Evolutionary conservation across 1,139 yeast genomes (phyloP).

Genomic region (Candida sp.): DNA sequence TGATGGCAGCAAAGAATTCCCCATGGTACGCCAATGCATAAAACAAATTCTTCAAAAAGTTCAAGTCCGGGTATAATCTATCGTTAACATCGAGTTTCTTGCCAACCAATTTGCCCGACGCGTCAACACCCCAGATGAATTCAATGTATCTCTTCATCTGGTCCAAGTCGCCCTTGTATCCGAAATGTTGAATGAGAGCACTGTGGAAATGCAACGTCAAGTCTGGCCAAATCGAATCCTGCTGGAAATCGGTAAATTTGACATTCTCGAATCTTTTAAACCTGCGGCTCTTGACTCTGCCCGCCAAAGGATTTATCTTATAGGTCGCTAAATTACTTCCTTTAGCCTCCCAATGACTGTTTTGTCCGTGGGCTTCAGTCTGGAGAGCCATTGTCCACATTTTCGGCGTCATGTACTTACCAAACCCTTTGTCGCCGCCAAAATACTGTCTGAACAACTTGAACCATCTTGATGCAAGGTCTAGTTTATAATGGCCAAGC

Average conservation of each 20-base stretch:
- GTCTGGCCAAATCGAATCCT: conserved; percentile 4
- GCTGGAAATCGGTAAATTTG: conserved; percentile 4
- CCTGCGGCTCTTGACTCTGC: conserved; percentile 6
- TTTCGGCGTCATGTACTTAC: conserved; percentile 27
- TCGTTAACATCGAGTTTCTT: conserved; percentile 14
- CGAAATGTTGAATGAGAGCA: conserved; percentile 37
- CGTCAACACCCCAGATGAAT: conserved; percentile 35
- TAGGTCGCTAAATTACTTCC: conserved; percentile 23
- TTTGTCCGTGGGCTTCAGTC: conserved; percentile 38
- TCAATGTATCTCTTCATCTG: conserved; percentile 31
- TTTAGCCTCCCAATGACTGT: conserved; percentile 32
- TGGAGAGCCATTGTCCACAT: conserved; percentile 43
- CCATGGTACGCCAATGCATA: conserved; percentile 35
- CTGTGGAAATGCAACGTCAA: conserved; percentile 27
- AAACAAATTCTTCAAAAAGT: conserved; percentile 32
- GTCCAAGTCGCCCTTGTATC: conserved; percentile 28
- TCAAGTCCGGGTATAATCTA: conserved; percentile 30
- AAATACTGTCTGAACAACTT: conserved; percentile 31
- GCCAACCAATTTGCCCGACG: conserved; percentile 22
- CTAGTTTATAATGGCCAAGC: conserved; percentile 36
- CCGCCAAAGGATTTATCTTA: conserved; percentile 16
- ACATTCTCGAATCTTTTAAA: conserved; percentile 8
- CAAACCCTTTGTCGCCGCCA: conserved; percentile 14
- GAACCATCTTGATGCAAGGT: conserved; percentile 47
- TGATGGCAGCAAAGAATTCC: conserved; percentile 35